A percentile compares a stretch with the other conserved stretches of the same genome.
Evolutionary conservation across 257 asterid genomes (phyloP).

Genomic region (Capsicum pubescens): DNA sequence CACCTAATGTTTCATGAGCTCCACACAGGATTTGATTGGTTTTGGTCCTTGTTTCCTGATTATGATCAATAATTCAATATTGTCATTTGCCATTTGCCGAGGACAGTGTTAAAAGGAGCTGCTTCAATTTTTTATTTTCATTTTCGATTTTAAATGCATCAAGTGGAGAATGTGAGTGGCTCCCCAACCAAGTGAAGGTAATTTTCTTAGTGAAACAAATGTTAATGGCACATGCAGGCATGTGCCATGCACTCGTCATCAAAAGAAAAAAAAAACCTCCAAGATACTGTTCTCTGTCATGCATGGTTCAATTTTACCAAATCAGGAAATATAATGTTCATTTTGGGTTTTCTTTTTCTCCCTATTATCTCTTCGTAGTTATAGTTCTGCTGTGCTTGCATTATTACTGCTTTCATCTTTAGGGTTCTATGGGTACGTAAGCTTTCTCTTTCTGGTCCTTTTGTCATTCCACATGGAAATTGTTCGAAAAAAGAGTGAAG

Average conservation of each 20-base stretch:
- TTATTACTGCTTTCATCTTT: not conserved
- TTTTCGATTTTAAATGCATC: not conserved
- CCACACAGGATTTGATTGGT: not conserved
- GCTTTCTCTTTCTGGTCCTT: not conserved
- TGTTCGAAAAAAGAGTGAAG: constrained; percentile 4
- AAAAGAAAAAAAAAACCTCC: constrained; percentile 13
- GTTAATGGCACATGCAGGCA: constrained; percentile 2
- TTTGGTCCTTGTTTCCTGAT: constrained; percentile 17
- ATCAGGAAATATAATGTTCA: not conserved
- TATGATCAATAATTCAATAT: not conserved
- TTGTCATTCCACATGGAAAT: not conserved
- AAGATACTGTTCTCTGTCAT: not conserved
- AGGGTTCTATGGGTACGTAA: not conserved
- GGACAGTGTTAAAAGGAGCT: not conserved
- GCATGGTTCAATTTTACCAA: not conserved
- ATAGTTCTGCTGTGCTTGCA: not conserved
- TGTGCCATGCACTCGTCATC: not conserved
- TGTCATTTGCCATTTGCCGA: not conserved
- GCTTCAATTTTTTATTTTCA: not conserved
- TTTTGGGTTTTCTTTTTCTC: not conserved
- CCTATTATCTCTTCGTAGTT: not conserved
- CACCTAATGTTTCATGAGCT: constrained; percentile 8
- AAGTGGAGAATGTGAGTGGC: not conserved
- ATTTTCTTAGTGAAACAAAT: constrained; percentile 9
- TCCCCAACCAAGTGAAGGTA: not conserved